A percentile compares a stretch with the other conserved stretches of the same genome.
phyloP scores from a whole-genome alignment of 2,329 filamentous ascomycete genomes.

The Capronia epimyces region DNA sequence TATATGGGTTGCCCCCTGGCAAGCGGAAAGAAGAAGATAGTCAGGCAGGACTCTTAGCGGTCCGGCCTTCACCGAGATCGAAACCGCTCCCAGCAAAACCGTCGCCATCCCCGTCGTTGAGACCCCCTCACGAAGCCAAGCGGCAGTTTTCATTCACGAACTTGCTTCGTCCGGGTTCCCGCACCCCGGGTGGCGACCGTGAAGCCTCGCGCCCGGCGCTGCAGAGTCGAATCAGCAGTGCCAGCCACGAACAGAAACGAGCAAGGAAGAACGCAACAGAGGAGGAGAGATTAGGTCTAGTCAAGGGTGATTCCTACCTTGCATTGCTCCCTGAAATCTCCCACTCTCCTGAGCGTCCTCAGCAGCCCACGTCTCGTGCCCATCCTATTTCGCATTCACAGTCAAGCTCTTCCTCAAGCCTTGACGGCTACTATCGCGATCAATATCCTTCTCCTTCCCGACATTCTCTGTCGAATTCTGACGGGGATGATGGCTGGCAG shows the following conservation, averaged over 20 bases:
- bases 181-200: slow-evolving; percentile 25
- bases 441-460: slow-evolving; percentile 17
- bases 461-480: slow-evolving; percentile 25
- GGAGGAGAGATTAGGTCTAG: slow-evolving; percentile 75
- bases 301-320: slow-evolving; percentile 60
- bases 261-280: slow-evolving; percentile 59
- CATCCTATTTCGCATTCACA: slow-evolving; percentile 15
- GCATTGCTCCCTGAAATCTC: slow-evolving; percentile 24
- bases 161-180: slow-evolving; percentile 58
- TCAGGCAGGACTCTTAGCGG: slow-evolving; percentile 10
- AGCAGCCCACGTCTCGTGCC: slow-evolving; percentile 7
- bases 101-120: slow-evolving; percentile 18
- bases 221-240: slow-evolving; percentile 28
- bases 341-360: slow-evolving; percentile 18
- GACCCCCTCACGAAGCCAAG: slow-evolving; percentile 41
- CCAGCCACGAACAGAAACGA: slow-evolving; percentile 26
- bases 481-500: slow-evolving; percentile 29
- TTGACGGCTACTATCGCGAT: slow-evolving; percentile 20
- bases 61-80: slow-evolving; percentile 25
- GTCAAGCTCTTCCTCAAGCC: slow-evolving; percentile 12
- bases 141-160: slow-evolving; percentile 92
- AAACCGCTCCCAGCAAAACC: slow-evolving; percentile 25
- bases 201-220: slow-evolving; percentile 20
- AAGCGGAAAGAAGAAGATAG: slow-evolving; percentile 40
- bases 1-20: slow-evolving; percentile 47